Conservation (phyloP, 306 rosid genomes). For the Arachis stenosperma region DNA sequence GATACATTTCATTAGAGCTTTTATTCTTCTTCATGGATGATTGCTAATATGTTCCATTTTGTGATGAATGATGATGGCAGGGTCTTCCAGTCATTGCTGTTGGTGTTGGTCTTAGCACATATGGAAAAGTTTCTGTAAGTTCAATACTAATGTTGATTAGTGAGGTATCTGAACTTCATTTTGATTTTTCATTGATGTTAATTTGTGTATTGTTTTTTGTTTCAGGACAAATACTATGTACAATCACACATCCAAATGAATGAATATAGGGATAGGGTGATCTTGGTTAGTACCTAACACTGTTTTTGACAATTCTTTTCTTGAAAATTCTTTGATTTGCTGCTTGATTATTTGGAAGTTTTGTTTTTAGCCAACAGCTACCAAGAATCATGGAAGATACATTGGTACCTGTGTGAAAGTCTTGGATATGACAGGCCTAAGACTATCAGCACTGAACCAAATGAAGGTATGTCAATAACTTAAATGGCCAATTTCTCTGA, state of each 20-base stretch:
- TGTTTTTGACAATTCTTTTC: constrained; percentile 9
- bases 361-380: constrained; percentile 68
- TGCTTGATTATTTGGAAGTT: constrained; percentile 33
- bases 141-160: not conserved
- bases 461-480: constrained; percentile 63
- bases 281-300: constrained; percentile 61
- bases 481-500: too few relatives aligned
- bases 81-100: constrained; percentile 87
- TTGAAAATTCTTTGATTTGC: not conserved
- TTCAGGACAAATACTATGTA: constrained; percentile 86
- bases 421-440: constrained; percentile 94
- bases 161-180: not conserved
- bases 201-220: constrained; percentile 5
- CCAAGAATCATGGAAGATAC: constrained; percentile 69
- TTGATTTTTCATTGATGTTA: constrained; percentile 16
- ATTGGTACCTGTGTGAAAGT: constrained; percentile 87
- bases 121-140: constrained; percentile 95
- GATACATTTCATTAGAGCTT: constrained; percentile 10
- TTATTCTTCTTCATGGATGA: constrained; percentile 1
- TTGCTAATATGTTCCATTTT: constrained; percentile 35
- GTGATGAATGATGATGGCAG: constrained; percentile 46
- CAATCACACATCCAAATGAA: constrained; percentile 95
- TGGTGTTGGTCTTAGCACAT: constrained; percentile 93
- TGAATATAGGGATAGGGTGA: constrained; percentile 88
- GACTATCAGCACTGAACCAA: constrained; percentile 83